Evolutionary conservation across 2,329 filamentous ascomycete genomes (phyloP), one percentile per base, ranked within the genome.

Genomic region (Waltergamsia citrina): DNA sequence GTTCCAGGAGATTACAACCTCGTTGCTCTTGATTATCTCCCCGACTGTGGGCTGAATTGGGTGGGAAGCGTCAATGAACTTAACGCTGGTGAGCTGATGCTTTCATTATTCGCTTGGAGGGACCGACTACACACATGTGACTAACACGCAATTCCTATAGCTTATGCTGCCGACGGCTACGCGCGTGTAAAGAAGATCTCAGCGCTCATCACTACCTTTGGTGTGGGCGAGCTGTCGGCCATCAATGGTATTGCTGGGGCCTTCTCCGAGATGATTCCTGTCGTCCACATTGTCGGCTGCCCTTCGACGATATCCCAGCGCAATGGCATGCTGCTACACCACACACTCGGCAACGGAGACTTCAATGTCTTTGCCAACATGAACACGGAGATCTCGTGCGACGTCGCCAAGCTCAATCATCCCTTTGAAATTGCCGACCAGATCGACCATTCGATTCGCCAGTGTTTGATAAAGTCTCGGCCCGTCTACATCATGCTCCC

Each of bases 401-500:
- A 76, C 16, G 67, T 83, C 25, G 77, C 81, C 35, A 78, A 80
- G 46, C 67, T 94, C 37, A 79, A 76, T 50, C 71, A 84, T 41
- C 74, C 81, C 2, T 57, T 68, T 38, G 79, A 84, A 43, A 82
- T 83, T 27, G 78, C 85, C 8, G 63, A 67, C 11, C 74, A 86
- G 48, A 88, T 94, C 45, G 87, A 94, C 53, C 70, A 84, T 47
- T 76, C 81, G 4, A 69, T 94, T 19, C 72, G 73, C 21, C 70
- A 86, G 57, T 92, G 85, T 53, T 85, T 74, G 62, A 57, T 85
- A 29, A 67, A 73, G 37, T 85, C 79, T 40, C 72, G 82, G 15
- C 87, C 87, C 3, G 83, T 93, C 32, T 94, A 94, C 57, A 78
- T 94, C 46, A 80, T 80, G 51, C 65, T 94, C 7, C 85, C 87